These are phyloP conservation scores for Hypomontagnella submonticulosa DNA, from an alignment of 495 filamentous ascomycete species.

Conservation along the genomic window DNA sequence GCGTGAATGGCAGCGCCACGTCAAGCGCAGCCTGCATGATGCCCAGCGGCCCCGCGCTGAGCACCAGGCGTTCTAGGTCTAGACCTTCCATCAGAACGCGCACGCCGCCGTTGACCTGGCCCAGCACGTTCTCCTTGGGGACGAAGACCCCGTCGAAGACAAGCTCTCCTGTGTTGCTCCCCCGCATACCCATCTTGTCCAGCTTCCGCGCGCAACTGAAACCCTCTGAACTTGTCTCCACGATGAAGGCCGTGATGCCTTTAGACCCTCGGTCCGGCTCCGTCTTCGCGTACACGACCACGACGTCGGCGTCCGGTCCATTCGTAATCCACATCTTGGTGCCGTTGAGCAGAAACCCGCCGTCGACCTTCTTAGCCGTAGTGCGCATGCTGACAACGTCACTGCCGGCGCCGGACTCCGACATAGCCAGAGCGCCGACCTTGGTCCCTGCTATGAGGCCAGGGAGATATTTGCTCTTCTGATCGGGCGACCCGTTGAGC, in stretches of 20 bases:
- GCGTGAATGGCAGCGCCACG: constrained; percentile 87
- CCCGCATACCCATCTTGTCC: constrained; percentile 98
- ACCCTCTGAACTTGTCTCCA: constrained; percentile 76
- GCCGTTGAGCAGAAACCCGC: constrained; percentile 87
- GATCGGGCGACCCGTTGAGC: constrained; percentile 81
- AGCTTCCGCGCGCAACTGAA: constrained; percentile 92
- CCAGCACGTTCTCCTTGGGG: constrained; percentile 82
- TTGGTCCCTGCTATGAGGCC: constrained; percentile 83
- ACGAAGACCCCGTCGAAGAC: constrained; percentile 95
- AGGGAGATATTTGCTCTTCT: constrained; percentile 84
- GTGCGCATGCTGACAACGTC: constrained; percentile 98
- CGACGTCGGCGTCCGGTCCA: constrained; percentile 88
- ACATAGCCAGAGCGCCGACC: constrained; percentile 94
- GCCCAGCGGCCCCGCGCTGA: constrained; percentile 90
- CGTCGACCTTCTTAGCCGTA: constrained; percentile 79
- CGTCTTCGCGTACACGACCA: constrained; percentile 97
- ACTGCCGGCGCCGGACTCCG: constrained; percentile 87
- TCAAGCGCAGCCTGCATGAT: constrained; percentile 96
- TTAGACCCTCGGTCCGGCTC: constrained; percentile 81
- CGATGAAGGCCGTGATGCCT: constrained; percentile 94
- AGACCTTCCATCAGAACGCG: constrained; percentile 95
- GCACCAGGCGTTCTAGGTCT: constrained; percentile 91
- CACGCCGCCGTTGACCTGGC: constrained; percentile 82
- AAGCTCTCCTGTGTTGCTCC: constrained; percentile 95
- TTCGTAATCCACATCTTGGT: constrained; percentile 99